Evolutionary conservation across 192 early-diverging fungal genomes (phyloP).

Genomic region (Chytriomyces hyalinus): DNA sequence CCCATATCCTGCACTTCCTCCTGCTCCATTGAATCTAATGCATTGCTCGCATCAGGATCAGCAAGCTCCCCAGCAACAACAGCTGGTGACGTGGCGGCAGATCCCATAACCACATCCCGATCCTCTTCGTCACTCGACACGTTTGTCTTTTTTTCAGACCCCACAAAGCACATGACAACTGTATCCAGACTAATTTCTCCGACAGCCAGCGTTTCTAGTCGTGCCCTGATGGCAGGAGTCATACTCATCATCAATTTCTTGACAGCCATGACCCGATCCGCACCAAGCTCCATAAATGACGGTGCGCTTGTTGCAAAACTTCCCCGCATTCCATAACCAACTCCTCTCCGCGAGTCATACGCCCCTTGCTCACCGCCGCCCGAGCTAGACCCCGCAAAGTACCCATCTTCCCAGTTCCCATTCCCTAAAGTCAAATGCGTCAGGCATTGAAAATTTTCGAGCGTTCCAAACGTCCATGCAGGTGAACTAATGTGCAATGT

Average conservation of each 20-base stretch:
- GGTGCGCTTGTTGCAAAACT: neutral
- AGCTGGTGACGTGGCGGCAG: neutral
- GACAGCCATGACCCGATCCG: neutral
- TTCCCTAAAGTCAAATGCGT: conserved; percentile 1
- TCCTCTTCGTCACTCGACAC: neutral
- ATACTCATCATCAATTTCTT: conserved; percentile 17
- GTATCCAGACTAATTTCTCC: conserved; percentile 21
- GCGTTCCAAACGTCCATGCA: neutral
- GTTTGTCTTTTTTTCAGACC: neutral
- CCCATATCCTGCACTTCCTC: conserved; percentile 11
- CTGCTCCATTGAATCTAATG: conserved; percentile 1
- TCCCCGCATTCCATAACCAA: neutral
- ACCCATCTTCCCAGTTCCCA: conserved; percentile 24
- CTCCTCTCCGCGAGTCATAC: neutral
- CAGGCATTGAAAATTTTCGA: neutral
- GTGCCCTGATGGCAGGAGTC: neutral
- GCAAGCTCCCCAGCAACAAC: too few relatives aligned
- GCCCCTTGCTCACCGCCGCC: neutral
- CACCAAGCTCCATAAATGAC: neutral
- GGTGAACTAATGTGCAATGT: conserved; percentile 15
- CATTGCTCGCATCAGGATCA: neutral
- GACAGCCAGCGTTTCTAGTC: conserved; percentile 16
- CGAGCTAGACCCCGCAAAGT: neutral
- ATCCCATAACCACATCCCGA: conserved; percentile 1
- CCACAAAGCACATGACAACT: conserved; percentile 6